phyloP scores from a whole-genome alignment of 2,329 filamentous ascomycete genomes.

The Diaporthe longicolla region DNA sequence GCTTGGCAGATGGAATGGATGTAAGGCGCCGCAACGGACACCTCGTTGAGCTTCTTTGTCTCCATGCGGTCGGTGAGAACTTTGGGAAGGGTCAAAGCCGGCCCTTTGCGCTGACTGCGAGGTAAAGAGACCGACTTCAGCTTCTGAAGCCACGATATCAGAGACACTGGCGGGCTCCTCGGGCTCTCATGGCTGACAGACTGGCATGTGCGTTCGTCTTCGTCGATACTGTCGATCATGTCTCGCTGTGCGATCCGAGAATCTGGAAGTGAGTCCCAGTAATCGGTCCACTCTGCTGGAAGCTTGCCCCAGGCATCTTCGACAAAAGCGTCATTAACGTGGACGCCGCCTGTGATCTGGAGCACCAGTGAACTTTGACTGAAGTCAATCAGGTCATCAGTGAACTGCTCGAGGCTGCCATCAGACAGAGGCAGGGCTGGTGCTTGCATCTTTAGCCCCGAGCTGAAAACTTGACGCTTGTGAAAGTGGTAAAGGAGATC shows the following conservation, averaged over 20 bases:
- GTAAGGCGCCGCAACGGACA: slow-evolving; percentile 48
- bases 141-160: slow-evolving; percentile 46
- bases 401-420: slow-evolving; percentile 45
- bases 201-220: slow-evolving; percentile 21
- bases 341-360: slow-evolving; percentile 53
- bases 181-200: neutral
- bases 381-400: slow-evolving; percentile 46
- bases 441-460: slow-evolving; percentile 14
- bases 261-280: slow-evolving; percentile 50
- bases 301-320: slow-evolving; percentile 49
- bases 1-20: slow-evolving; percentile 46
- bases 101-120: slow-evolving; percentile 45
- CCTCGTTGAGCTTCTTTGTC: slow-evolving; percentile 51
- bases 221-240: slow-evolving; percentile 49
- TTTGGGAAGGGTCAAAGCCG: slow-evolving; percentile 44
- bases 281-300: slow-evolving; percentile 50
- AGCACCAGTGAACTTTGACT: slow-evolving; percentile 48
- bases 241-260: slow-evolving; percentile 50
- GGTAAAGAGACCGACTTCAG: slow-evolving; percentile 47
- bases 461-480: neutral
- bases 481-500: neutral
- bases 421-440: slow-evolving; percentile 36
- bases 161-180: slow-evolving; percentile 44
- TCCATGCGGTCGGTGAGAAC: slow-evolving; percentile 49
- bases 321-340: slow-evolving; percentile 53